These are phyloP conservation scores for Crepidotus variabilis DNA, from an alignment of 768 basidiomycete genomes.

Conservation along the genomic window DNA sequence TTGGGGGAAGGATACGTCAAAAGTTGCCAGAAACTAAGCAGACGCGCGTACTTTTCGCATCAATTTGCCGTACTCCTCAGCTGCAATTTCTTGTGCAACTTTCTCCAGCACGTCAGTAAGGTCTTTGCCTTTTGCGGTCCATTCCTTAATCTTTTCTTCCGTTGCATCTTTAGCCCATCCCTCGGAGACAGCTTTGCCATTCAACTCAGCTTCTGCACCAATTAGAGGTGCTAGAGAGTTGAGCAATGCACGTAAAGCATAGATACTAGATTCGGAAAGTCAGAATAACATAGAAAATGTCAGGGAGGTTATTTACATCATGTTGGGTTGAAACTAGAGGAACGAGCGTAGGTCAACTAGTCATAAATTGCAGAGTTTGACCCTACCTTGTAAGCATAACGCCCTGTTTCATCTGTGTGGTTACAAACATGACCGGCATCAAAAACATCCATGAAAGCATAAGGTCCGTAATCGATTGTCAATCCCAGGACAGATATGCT, in stretches of 20 bases:
- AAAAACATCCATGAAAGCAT: slow-evolving; percentile 94
- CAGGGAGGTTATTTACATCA: slow-evolving; percentile 53
- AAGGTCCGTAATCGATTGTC: slow-evolving; percentile 84
- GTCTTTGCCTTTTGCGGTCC: slow-evolving; percentile 55
- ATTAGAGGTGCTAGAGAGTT: slow-evolving; percentile 79
- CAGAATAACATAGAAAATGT: background rate
- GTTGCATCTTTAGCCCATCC: slow-evolving; percentile 64
- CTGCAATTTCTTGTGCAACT: slow-evolving; percentile 54
- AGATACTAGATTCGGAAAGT: slow-evolving; percentile 43
- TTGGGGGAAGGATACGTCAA: background rate
- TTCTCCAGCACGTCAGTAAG: slow-evolving; percentile 59
- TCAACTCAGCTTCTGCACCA: slow-evolving; percentile 68
- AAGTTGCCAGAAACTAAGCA: background rate
- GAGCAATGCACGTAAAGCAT: slow-evolving; percentile 76
- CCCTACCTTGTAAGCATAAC: slow-evolving; percentile 66
- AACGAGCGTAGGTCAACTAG: background rate
- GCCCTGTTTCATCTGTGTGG: slow-evolving; percentile 73
- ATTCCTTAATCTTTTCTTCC: slow-evolving; percentile 53
- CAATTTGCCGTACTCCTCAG: slow-evolving; percentile 58
- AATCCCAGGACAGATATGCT: slow-evolving; percentile 73
- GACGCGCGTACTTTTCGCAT: slow-evolving; percentile 61
- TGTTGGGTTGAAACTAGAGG: slow-evolving; percentile 63
- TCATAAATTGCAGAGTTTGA: background rate
- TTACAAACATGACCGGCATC: slow-evolving; percentile 87
- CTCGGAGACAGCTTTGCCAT: slow-evolving; percentile 41